Percentiles rank a stretch among this genome's conserved stretches.
These are phyloP conservation scores for Dittrichia graveolens DNA, from an alignment of 129 eudicot species.

Conservation along the genomic window DNA sequence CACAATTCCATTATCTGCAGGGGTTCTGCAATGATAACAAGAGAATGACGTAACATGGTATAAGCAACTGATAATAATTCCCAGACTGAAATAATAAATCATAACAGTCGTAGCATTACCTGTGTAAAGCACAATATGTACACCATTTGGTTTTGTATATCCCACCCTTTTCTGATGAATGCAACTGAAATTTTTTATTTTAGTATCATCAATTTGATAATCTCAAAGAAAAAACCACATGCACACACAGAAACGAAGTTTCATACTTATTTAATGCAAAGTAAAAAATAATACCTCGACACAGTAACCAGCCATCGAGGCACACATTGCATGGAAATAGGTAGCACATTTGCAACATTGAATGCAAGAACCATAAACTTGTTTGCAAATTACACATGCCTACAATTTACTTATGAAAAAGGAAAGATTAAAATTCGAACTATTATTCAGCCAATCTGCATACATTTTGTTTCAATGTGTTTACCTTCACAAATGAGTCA, in stretches of 20 bases:
- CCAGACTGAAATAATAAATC: not conserved
- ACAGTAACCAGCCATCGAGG: conserved; percentile 81
- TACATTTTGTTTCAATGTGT: not conserved
- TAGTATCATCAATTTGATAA: not conserved
- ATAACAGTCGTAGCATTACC: conserved; percentile 42
- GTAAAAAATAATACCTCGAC: conserved; percentile 66
- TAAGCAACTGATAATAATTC: not conserved
- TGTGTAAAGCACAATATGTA: conserved; percentile 77
- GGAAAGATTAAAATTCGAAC: not conserved
- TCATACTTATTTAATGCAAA: not conserved
- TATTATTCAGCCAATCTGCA: not conserved
- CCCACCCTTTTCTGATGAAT: conserved; percentile 72
- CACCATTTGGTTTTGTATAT: conserved; percentile 58
- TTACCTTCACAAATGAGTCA: conserved; percentile 73
- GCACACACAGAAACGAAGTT: not conserved
- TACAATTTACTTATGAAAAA: conserved; percentile 31
- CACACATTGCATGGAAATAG: conserved; percentile 81
- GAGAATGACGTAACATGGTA: conserved; percentile 15
- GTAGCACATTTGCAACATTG: conserved; percentile 96
- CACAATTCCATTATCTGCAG: conserved; percentile 74
- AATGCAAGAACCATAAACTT: conserved; percentile 86
- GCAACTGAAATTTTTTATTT: conserved; percentile 49
- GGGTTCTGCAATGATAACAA: conserved; percentile 50
- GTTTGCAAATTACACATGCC: conserved; percentile 86
- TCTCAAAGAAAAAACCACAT: not conserved